These are phyloP conservation scores for Cladosporium halotolerans DNA, from an alignment of 2,329 filamentous ascomycete species.

Conservation along the genomic window DNA sequence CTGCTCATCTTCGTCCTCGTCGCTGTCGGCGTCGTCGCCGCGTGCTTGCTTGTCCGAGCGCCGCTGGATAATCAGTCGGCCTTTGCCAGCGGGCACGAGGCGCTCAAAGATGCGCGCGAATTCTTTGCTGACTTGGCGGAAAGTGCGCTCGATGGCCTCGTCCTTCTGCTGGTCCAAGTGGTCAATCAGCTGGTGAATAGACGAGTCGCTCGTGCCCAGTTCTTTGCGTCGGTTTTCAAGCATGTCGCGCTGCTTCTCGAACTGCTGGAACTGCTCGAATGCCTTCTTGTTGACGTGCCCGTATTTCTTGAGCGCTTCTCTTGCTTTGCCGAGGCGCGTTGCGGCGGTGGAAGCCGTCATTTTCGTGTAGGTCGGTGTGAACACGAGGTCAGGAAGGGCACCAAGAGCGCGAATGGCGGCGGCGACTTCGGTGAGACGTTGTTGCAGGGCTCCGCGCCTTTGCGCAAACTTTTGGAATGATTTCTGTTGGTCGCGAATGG, in stretches of 20 bases:
- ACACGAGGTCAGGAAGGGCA: slow-evolving; percentile 87
- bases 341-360: slow-evolving; percentile 64
- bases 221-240: slow-evolving; percentile 79
- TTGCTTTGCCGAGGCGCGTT: slow-evolving; percentile 77
- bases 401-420: slow-evolving; percentile 90
- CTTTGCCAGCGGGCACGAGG: slow-evolving; percentile 87
- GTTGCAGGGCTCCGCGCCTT: slow-evolving; percentile 72
- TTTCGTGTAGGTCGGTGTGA: slow-evolving; percentile 74
- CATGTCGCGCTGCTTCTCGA: slow-evolving; percentile 84
- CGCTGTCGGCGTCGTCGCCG: slow-evolving; percentile 46
- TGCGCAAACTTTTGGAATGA: slow-evolving; percentile 87
- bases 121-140: slow-evolving; percentile 93
- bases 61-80: slow-evolving; percentile 85
- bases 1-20: slow-evolving; percentile 39
- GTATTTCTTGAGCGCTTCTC: slow-evolving; percentile 90
- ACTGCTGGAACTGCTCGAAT: slow-evolving; percentile 97
- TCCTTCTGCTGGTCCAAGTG: slow-evolving; percentile 94
- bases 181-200: slow-evolving; percentile 86
- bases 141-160: slow-evolving; percentile 95
- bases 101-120: slow-evolving; percentile 92
- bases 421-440: slow-evolving; percentile 71
- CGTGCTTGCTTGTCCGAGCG: slow-evolving; percentile 63
- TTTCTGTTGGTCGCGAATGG: slow-evolving; percentile 81
- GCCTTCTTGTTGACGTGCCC: slow-evolving; percentile 99
- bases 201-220: slow-evolving; percentile 75